Percentiles rank a stretch among this genome's conserved stretches.
phyloP scores from a whole-genome alignment of 2,329 filamentous ascomycete genomes.

The Botrytis cinerea region DNA sequence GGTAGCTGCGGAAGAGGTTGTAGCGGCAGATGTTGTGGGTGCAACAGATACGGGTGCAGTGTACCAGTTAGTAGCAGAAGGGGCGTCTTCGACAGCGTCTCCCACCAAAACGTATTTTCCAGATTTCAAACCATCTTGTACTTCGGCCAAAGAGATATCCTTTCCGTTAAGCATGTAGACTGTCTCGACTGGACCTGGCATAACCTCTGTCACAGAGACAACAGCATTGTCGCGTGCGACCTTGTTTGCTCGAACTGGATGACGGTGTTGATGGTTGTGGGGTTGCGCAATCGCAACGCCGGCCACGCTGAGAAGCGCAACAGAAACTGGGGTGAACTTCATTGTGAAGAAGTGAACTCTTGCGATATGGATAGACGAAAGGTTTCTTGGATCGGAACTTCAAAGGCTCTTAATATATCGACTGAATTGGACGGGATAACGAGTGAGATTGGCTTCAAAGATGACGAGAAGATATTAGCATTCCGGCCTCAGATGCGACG shows the following conservation, averaged over 20 bases:
- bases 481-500: conserved; percentile 23
- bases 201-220: conserved; percentile 44
- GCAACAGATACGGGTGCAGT: conserved; percentile 38
- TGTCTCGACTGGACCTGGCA: conserved; percentile 62
- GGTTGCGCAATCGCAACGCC: conserved; percentile 59
- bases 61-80: conserved; percentile 44
- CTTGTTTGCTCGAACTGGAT: conserved; percentile 56
- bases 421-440: neutral
- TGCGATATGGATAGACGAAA: conserved; percentile 35
- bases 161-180: conserved; percentile 72
- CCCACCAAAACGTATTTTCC: conserved; percentile 70
- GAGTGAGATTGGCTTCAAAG: conserved; percentile 26
- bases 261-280: conserved; percentile 60
- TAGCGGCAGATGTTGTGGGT: conserved; percentile 11
- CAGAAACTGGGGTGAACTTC: conserved; percentile 39
- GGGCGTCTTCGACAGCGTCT: conserved; percentile 55
- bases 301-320: conserved; percentile 42
- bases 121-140: conserved; percentile 69
- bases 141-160: conserved; percentile 60
- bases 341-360: conserved; percentile 42
- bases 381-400: conserved; percentile 20
- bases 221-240: conserved; percentile 50
- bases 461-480: conserved; percentile 30
- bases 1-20: conserved; percentile 40
- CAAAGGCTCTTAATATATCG: conserved; percentile 8